Percentiles rank a stretch among this genome's conserved stretches.
These are phyloP conservation scores for Tricholoma sp. DNA, from an alignment of 768 basidiomycete species.

Conservation along the genomic window DNA sequence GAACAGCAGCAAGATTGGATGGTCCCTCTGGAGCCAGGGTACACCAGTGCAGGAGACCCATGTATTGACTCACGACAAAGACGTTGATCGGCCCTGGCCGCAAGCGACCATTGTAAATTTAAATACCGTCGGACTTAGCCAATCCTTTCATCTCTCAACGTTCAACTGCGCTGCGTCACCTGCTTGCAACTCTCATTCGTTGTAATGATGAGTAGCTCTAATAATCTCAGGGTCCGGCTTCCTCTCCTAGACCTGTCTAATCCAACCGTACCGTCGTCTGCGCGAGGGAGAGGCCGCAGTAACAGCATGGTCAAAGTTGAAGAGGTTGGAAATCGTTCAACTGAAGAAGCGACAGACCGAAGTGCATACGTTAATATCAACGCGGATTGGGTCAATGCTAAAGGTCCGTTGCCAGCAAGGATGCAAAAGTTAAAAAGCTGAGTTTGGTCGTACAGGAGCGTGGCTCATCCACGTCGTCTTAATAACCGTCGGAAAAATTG, in stretches of 20 bases:
- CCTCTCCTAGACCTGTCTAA: constrained; percentile 40
- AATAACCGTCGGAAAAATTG: constrained; percentile 83
- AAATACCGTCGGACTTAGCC: too few relatives aligned
- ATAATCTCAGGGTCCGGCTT: constrained; percentile 41
- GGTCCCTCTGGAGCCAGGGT: constrained; percentile 54
- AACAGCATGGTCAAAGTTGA: constrained; percentile 83
- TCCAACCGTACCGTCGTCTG: constrained; percentile 22
- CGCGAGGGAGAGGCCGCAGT: constrained; percentile 52
- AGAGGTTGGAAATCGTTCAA: constrained; percentile 63
- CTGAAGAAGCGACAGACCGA: constrained; percentile 76
- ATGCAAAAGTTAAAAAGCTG: background rate
- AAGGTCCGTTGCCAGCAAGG: constrained; percentile 46
- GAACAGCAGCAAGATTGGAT: constrained; percentile 59
- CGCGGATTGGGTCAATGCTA: constrained; percentile 91
- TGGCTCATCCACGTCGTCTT: constrained; percentile 97
- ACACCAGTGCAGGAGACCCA: constrained; percentile 65
- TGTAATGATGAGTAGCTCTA: constrained; percentile 42
- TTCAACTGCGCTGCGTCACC: background rate
- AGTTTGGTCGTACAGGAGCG: constrained; percentile 57
- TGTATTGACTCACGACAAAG: constrained; percentile 11
- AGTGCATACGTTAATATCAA: constrained; percentile 81
- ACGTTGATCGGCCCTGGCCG: too few relatives aligned
- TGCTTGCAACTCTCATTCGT: constrained; percentile 2
- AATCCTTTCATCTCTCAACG: background rate
- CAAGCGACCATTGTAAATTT: too few relatives aligned